A percentile compares a stretch with the other conserved stretches of the same genome.
Evolutionary conservation across 2,329 filamentous ascomycete species (phyloP).

Genomic region (Thermothelomyces thermophilus): DNA sequence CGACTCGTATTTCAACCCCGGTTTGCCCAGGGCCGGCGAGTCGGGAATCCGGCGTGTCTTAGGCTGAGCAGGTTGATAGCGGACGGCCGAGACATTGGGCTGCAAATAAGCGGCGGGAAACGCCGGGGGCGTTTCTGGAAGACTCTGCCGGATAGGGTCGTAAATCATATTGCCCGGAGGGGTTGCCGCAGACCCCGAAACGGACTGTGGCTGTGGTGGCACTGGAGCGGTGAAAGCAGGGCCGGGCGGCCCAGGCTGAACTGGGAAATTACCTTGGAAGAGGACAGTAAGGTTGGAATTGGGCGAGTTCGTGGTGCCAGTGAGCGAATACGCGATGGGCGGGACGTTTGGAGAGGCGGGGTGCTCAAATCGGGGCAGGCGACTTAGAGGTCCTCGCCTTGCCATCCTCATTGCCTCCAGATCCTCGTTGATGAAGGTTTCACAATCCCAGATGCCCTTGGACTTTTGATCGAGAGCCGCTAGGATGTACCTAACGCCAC

Average conservation of each 20-base stretch:
- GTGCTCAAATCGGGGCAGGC: conserved; percentile 40
- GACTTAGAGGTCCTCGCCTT: conserved; percentile 38
- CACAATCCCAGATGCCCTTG: conserved; percentile 76
- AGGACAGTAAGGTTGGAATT: conserved; percentile 77
- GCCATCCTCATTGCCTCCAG: conserved; percentile 62
- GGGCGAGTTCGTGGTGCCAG: conserved; percentile 78
- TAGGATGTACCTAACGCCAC: conserved; percentile 78
- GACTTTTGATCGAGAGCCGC: conserved; percentile 82
- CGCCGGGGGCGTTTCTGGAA: conserved; percentile 40
- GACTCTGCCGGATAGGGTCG: conserved; percentile 51
- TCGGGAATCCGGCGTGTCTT: conserved; percentile 25
- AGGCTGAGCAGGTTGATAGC: conserved; percentile 35
- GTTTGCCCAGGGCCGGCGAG: conserved; percentile 22
- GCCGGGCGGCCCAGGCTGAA: conserved; percentile 8
- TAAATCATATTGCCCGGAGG: conserved; percentile 54
- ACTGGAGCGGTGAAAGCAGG: not conserved
- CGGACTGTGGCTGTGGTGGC: conserved; percentile 14
- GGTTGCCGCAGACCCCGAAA: conserved; percentile 38
- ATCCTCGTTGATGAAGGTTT: conserved; percentile 63
- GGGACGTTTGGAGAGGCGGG: conserved; percentile 45
- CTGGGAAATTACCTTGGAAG: conserved; percentile 53
- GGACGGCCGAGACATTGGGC: conserved; percentile 41
- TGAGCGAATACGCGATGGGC: conserved; percentile 77
- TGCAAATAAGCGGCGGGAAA: conserved; percentile 46
- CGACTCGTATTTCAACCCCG: conserved; percentile 22